A percentile compares a stretch with the other conserved stretches of the same genome.
Evolutionary conservation across 1,284 basidiomycete species (phyloP).

Genomic region (Ceratorhiza oryzae-sativae): DNA sequence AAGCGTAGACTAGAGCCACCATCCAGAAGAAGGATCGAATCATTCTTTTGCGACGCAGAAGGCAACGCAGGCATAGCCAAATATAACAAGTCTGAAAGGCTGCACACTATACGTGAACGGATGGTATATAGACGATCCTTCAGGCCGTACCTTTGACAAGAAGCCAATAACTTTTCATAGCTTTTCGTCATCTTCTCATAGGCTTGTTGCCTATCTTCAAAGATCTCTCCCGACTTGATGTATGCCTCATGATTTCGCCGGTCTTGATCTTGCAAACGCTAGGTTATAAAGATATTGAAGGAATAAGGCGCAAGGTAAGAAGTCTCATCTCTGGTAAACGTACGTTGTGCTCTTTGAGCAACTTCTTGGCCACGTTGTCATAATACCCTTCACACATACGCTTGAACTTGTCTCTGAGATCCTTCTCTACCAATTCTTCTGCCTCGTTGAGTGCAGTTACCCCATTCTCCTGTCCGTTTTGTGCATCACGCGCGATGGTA

Average conservation of each 20-base stretch:
- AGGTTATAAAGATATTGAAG: slow-evolving; percentile 9
- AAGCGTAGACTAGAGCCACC: slow-evolving; percentile 56
- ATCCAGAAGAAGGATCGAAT: slow-evolving; percentile 71
- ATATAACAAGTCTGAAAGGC: slow-evolving; percentile 87
- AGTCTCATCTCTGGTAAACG: slow-evolving; percentile 45
- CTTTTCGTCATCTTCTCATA: slow-evolving; percentile 98
- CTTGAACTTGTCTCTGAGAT: slow-evolving; percentile 87
- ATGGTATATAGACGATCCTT: neutral
- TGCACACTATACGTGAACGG: slow-evolving; percentile 48
- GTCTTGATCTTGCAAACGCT: slow-evolving; percentile 97
- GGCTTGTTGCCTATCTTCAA: slow-evolving; percentile 97
- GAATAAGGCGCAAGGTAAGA: no score
- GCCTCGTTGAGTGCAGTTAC: slow-evolving; percentile 58
- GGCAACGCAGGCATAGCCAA: slow-evolving; percentile 83
- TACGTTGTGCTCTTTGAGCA: slow-evolving; percentile 90
- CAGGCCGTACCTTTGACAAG: slow-evolving; percentile 75
- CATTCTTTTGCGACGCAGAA: slow-evolving; percentile 73
- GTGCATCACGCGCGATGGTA: slow-evolving; percentile 32
- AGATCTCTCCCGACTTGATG: slow-evolving; percentile 97
- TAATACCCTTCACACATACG: slow-evolving; percentile 95
- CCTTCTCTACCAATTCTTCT: slow-evolving; percentile 77
- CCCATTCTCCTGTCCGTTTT: slow-evolving; percentile 41
- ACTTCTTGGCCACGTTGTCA: slow-evolving; percentile 87
- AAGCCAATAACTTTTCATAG: slow-evolving; percentile 88
- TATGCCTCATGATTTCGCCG: slow-evolving; percentile 97